phyloP scores from a whole-genome alignment of 768 basidiomycete species.

The Hericium coralloides region DNA sequence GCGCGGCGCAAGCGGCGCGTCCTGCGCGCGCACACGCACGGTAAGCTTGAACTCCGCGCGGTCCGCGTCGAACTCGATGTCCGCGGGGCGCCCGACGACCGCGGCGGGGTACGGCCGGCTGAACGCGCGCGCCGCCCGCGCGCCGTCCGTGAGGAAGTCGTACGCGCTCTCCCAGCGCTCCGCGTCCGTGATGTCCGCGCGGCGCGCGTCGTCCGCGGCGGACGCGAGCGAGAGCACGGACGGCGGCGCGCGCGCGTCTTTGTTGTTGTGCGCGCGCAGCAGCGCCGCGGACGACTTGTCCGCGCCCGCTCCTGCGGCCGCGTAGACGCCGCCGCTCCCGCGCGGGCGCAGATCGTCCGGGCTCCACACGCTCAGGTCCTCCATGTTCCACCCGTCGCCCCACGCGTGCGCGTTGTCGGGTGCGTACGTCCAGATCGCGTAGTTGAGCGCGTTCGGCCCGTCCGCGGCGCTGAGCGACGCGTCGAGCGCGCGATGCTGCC shows the following conservation, averaged over 20 bases:
- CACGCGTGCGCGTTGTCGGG: slow-evolving; percentile 75
- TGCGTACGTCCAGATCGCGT: slow-evolving; percentile 86
- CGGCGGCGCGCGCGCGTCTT: slow-evolving; percentile 12
- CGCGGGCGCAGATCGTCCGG: slow-evolving; percentile 48
- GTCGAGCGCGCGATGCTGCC: slow-evolving; percentile 80
- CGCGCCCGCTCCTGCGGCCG: slow-evolving; percentile 25
- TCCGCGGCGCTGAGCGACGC: slow-evolving; percentile 75
- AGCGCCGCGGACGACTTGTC: slow-evolving; percentile 10
- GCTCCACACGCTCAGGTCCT: slow-evolving; percentile 89
- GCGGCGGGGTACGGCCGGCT: slow-evolving; percentile 63
- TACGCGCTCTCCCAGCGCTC: slow-evolving; percentile 43
- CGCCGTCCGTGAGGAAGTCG: slow-evolving; percentile 76
- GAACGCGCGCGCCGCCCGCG: slow-evolving; percentile 80
- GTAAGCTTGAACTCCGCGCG: slow-evolving; percentile 63
- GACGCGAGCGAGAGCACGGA: slow-evolving; percentile 28
- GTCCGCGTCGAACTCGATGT: slow-evolving; percentile 68
- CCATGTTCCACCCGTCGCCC: slow-evolving; percentile 97
- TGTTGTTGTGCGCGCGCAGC: slow-evolving; percentile 1
- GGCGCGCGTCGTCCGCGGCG: slow-evolving; percentile 1
- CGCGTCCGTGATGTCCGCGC: slow-evolving; percentile 15
- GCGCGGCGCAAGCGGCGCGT: slow-evolving; percentile 26
- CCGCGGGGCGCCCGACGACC: slow-evolving; percentile 55
- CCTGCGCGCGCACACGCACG: slow-evolving; percentile 53
- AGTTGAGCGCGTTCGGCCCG: slow-evolving; percentile 65
- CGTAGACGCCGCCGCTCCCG: slow-evolving; percentile 18